Evolutionary conservation across 1,284 basidiomycete species (phyloP).

Genomic region (Pseudozyma tsukubaensis): DNA sequence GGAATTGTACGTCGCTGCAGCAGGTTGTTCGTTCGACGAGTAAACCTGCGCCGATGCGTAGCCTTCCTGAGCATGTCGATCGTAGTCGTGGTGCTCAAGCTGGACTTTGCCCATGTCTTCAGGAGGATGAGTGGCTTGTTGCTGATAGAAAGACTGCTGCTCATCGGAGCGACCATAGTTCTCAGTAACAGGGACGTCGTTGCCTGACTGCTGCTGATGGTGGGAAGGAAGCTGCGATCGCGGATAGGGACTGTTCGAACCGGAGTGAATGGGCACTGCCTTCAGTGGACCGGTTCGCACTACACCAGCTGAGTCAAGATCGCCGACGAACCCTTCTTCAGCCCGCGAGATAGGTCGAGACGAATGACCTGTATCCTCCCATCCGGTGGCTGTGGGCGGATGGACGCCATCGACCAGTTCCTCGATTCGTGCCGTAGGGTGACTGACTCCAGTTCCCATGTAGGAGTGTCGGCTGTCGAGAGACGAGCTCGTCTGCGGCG

Average conservation of each 20-base stretch:
- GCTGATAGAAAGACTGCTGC: conserved; percentile 23
- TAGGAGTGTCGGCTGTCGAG: conserved; percentile 44
- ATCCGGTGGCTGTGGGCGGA: conserved; percentile 16
- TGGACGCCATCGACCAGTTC: conserved; percentile 23
- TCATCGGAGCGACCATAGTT: conserved; percentile 19
- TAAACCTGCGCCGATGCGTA: conserved; percentile 14
- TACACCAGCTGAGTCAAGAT: conserved; percentile 33
- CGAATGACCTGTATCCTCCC: conserved; percentile 23
- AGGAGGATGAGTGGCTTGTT: conserved; percentile 5
- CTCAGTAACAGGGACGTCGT: conserved; percentile 6
- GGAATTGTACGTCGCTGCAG: conserved; percentile 6
- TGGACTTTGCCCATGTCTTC: conserved; percentile 10
- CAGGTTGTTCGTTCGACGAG: conserved; percentile 5
- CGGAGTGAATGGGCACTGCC: conserved; percentile 19
- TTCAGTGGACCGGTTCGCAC: conserved; percentile 17
- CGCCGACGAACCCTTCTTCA: conserved; percentile 31
- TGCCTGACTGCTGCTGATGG: conserved; percentile 11
- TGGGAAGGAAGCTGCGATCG: conserved; percentile 10
- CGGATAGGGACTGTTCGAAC: conserved; percentile 34
- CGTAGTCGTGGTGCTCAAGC: conserved; percentile 22
- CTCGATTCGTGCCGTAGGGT: conserved; percentile 17
- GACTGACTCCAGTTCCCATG: conserved; percentile 4
- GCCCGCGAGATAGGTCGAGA: conserved; percentile 36
- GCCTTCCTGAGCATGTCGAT: conserved; percentile 7
- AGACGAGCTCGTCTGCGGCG: conserved; percentile 42